A percentile compares a stretch with the other conserved stretches of the same genome.
Evolutionary conservation across 2,329 filamentous ascomycete species (phyloP).

Genomic region (Neofusicoccum kwambonambiense): DNA sequence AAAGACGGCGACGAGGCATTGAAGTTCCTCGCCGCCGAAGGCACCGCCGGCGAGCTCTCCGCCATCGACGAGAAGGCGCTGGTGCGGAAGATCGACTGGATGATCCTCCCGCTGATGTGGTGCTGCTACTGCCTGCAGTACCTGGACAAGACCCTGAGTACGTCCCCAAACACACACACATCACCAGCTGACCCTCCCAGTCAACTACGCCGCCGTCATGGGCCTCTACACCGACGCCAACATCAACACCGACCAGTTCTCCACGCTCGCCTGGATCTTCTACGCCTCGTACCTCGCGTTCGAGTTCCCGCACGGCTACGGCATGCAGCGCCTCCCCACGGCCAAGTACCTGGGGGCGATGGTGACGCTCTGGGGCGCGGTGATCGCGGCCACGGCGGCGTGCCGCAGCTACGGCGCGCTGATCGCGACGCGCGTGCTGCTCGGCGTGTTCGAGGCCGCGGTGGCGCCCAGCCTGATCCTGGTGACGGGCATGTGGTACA

Average conservation of each 20-base stretch:
- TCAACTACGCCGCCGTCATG: constrained; percentile 45
- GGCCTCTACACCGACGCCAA: constrained; percentile 38
- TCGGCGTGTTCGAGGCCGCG: constrained; percentile 55
- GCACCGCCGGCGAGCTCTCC: constrained; percentile 19
- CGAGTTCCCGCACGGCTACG: constrained; percentile 45
- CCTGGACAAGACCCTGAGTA: constrained; percentile 30
- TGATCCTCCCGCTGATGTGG: constrained; percentile 26
- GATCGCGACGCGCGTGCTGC: constrained; percentile 49
- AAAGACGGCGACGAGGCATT: constrained; percentile 27
- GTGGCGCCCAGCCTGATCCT: constrained; percentile 56
- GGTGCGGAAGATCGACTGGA: constrained; percentile 27
- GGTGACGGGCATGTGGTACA: constrained; percentile 57
- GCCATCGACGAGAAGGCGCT: constrained; percentile 24
- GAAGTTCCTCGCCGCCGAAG: constrained; percentile 25
- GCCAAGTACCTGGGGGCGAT: constrained; percentile 52
- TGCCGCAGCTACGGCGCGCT: constrained; percentile 52
- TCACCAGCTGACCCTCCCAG: constrained; percentile 24
- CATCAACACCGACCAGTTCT: constrained; percentile 37
- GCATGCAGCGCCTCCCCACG: constrained; percentile 54
- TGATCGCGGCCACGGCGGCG: constrained; percentile 50
- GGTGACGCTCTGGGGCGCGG: constrained; percentile 48
- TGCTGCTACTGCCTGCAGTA: constrained; percentile 32
- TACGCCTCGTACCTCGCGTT: constrained; percentile 39
- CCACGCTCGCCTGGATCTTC: constrained; percentile 35
- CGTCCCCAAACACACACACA: neutral